phyloP scores from a whole-genome alignment of 2,329 filamentous ascomycete genomes.

The Colletotrichum acutatum region DNA sequence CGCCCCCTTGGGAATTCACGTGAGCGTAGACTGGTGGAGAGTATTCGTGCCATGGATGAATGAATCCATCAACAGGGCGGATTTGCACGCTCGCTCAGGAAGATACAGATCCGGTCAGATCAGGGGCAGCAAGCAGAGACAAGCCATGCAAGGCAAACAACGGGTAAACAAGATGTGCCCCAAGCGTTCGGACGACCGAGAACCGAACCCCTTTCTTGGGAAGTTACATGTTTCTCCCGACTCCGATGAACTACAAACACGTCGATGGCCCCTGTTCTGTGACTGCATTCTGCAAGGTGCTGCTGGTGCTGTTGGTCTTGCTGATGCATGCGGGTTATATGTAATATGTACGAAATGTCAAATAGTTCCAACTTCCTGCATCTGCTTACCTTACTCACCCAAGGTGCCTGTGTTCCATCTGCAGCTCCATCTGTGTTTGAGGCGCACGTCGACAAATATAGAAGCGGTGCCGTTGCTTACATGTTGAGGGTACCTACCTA shows the following conservation, averaged over 20 bases:
- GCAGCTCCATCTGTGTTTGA: neutral
- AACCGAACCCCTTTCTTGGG: neutral
- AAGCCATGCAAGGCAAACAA: neutral
- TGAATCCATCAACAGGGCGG: too few species aligned
- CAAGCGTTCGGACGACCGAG: conserved; percentile 32
- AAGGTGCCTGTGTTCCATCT: neutral
- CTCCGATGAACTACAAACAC: conserved; percentile 7
- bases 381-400: too few species aligned
- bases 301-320: too few species aligned
- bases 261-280: neutral
- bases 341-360: neutral
- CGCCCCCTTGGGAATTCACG: too few species aligned
- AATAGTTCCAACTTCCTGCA: neutral
- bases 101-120: neutral
- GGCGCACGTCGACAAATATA: neutral
- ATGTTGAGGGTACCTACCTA: too few species aligned
- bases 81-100: too few species aligned
- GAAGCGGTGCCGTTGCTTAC: neutral
- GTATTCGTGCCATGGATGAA: too few species aligned
- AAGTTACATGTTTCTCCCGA: conserved; percentile 3
- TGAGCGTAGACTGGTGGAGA: too few species aligned
- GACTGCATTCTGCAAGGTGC: neutral
- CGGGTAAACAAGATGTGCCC: too few species aligned
- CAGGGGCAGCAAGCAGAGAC: neutral
- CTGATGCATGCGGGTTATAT: neutral